Percentiles rank a stretch among this genome's conserved stretches.
These are phyloP conservation scores for Amesomyces nigricolor DNA, from an alignment of 2,329 filamentous ascomycete species.

Conservation along the genomic window DNA sequence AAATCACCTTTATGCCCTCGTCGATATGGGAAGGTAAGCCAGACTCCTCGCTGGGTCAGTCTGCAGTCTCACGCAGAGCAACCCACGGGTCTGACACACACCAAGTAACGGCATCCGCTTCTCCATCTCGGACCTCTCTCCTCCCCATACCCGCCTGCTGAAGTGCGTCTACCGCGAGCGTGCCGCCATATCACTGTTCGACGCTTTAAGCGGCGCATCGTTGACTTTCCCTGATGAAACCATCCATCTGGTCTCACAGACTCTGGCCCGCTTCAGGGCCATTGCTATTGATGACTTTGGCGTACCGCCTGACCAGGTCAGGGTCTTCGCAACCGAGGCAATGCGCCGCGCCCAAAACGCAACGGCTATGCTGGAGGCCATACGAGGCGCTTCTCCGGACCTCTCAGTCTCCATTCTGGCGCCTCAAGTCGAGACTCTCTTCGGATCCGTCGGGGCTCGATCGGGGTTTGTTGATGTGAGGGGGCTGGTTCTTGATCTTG, in stretches of 20 bases:
- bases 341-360: slow-evolving; percentile 77
- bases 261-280: slow-evolving; percentile 63
- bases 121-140: slow-evolving; percentile 76
- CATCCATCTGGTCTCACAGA: slow-evolving; percentile 60
- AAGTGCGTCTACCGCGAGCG: slow-evolving; percentile 74
- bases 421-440: slow-evolving; percentile 74
- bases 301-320: slow-evolving; percentile 60
- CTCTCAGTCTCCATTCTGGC: slow-evolving; percentile 67
- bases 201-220: slow-evolving; percentile 58
- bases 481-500: slow-evolving; percentile 81
- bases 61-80: not conserved
- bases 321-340: slow-evolving; percentile 81
- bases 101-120: slow-evolving; percentile 86
- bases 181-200: slow-evolving; percentile 78
- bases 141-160: slow-evolving; percentile 64
- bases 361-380: slow-evolving; percentile 58
- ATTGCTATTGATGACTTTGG: slow-evolving; percentile 61
- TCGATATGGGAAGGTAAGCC: slow-evolving; percentile 54
- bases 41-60: slow-evolving; percentile 5
- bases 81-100: slow-evolving; percentile 8
- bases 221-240: slow-evolving; percentile 47
- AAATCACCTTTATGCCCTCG: slow-evolving; percentile 50
- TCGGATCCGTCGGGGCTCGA: slow-evolving; percentile 78
- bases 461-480: slow-evolving; percentile 64
- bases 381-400: slow-evolving; percentile 54